Evolutionary conservation across 1,284 basidiomycete genomes (phyloP), one percentile per base, ranked within the genome.

Genomic region (Mycosarcoma maydis): DNA sequence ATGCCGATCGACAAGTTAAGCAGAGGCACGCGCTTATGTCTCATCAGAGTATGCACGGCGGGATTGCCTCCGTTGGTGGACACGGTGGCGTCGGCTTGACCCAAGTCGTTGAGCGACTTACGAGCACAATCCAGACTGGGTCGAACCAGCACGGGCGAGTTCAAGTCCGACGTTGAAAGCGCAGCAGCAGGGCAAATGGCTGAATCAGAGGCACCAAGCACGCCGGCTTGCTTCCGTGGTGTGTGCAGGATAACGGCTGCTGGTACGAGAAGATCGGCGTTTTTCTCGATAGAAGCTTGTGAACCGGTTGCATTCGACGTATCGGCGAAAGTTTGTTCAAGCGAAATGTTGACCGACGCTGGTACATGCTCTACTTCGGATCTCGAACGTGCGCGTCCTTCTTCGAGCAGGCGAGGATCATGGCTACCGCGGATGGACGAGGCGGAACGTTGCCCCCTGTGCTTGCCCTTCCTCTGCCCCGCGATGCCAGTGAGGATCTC

Each of bases 381-480:
- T 6, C 40, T 55, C 16, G 47, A 43, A 1, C 44, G 53, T 13
- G 39, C 41, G 19, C 38, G 48, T 13, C 57, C 64, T 22, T 60
- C 64, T 23, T 60, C 57, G 7, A 47, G 36, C 11, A 34, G 9
- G 24, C 51, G 52, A 3, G 46, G n/a, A 13, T 23, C 33, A n/a
- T 19, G 42, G 0, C 24, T 27, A 14, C 54, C 53, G 9, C 3
- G 33, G 1, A 44, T 9, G 9, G 60, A 57, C 1, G 57, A 38
- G 45, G 27, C 37, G 14, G 57, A 56, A 2, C 42, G 37, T 22
- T 41, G 48, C 19, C 34, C 38, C n/a, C 19, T 38, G 19, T 56
- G 45, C 58, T 68, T 68, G 42, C 58, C 65, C 50, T 68, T 68
- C 41, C 54, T 68, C 33, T 54, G 53, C 4, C 65, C 65, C 1